Evolutionary conservation across 108 stramenopile genomes (phyloP).

Genomic region (Nannochloropsis granulata): DNA sequence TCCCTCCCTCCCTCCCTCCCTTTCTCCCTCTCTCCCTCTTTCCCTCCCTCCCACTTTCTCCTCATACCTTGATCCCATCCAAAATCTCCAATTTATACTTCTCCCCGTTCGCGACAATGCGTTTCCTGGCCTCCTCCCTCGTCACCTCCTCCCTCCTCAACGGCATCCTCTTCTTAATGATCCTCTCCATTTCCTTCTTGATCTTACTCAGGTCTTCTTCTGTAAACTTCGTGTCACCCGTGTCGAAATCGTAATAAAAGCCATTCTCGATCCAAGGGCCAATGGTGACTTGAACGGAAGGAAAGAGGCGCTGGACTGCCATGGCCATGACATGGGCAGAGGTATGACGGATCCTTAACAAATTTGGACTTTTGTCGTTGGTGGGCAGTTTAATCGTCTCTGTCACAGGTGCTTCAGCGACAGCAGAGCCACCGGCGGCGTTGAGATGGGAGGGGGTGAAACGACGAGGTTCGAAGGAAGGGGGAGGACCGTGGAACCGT

Average conservation of each 20-base stretch:
- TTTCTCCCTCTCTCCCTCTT: not conserved
- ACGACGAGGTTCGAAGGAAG: not conserved
- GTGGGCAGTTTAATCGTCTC: slow-evolving; percentile 58
- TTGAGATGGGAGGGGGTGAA: not conserved
- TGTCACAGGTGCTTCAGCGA: not conserved
- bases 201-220: slow-evolving; percentile 66
- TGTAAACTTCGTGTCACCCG: slow-evolving; percentile 50
- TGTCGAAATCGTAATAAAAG: slow-evolving; percentile 92
- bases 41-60: not conserved
- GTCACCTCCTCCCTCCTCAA: slow-evolving; percentile 69
- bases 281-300: slow-evolving; percentile 85
- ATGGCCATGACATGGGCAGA: slow-evolving; percentile 96
- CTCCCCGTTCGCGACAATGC: slow-evolving; percentile 63
- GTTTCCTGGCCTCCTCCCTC: slow-evolving; percentile 65
- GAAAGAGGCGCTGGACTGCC: slow-evolving; percentile 83
- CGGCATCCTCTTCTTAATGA: slow-evolving; percentile 67
- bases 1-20: not conserved
- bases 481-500: not conserved
- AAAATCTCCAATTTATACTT: slow-evolving; percentile 90
- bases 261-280: slow-evolving; percentile 97
- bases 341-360: slow-evolving; percentile 80
- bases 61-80: slow-evolving; percentile 53
- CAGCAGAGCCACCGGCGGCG: not conserved
- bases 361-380: slow-evolving; percentile 67
- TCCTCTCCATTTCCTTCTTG: slow-evolving; percentile 93